Evolutionary conservation across 2,329 filamentous ascomycete species (phyloP).

Genomic region (Botrytis tulipae): DNA sequence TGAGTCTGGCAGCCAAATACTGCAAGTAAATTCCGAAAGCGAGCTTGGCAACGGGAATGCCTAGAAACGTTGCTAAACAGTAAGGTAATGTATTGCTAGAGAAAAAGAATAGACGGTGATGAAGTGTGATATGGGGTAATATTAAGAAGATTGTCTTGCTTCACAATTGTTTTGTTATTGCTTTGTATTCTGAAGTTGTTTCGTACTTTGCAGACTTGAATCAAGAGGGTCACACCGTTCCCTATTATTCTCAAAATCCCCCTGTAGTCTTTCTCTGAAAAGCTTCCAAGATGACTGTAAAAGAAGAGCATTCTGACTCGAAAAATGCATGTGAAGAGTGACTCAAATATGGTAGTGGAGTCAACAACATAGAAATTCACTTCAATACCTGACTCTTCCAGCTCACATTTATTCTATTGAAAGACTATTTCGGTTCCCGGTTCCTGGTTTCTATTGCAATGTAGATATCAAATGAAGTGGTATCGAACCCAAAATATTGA

Average conservation of each 20-base stretch:
- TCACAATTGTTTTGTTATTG: neutral
- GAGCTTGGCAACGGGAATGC: neutral
- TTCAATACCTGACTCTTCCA: no score
- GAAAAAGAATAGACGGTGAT: no score
- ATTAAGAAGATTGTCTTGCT: no score
- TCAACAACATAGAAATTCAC: neutral
- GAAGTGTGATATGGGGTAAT: no score
- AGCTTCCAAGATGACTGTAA: neutral
- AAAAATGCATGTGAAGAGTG: neutral
- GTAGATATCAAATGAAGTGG: neutral
- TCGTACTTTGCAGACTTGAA: neutral
- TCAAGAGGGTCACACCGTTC: neutral
- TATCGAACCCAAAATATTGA: no score
- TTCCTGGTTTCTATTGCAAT: neutral
- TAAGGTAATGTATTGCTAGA: no score
- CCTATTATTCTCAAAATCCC: neutral
- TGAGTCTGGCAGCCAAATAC: no score
- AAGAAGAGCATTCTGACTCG: neutral
- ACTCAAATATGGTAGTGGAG: neutral
- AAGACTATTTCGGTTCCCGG: neutral
- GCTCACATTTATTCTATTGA: no score
- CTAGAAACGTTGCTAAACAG: neutral
- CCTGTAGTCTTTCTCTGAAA: neutral
- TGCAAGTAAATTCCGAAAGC: neutral
- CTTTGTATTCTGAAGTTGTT: neutral